Conservation (phyloP, 2,329 filamentous ascomycete genomes). For the Colletotrichum sp. region DNA sequence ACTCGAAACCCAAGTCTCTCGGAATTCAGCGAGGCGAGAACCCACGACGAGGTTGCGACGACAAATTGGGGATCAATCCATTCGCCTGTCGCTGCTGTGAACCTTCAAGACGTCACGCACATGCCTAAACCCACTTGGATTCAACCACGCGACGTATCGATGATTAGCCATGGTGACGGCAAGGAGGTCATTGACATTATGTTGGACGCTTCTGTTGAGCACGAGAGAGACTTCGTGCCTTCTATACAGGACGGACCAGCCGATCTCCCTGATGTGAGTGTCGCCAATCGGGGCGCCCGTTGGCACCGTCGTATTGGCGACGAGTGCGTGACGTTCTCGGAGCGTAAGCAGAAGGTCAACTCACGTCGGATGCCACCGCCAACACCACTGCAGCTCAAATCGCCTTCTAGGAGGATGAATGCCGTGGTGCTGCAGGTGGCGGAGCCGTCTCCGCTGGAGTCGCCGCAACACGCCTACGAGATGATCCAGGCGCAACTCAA, state of each 20-base stretch:
- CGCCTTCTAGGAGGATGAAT: conserved; percentile 38
- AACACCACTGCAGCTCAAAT: conserved; percentile 56
- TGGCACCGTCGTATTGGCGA: conserved; percentile 67
- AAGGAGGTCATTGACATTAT: conserved; percentile 48
- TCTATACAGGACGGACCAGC: conserved; percentile 28
- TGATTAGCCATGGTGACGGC: conserved; percentile 27
- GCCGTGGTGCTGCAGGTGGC: conserved; percentile 49
- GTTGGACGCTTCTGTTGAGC: conserved; percentile 40
- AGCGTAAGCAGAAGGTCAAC: conserved; percentile 47
- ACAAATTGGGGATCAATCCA: conserved; percentile 57
- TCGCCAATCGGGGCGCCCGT: conserved; percentile 3
- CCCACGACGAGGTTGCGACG: conserved; percentile 44
- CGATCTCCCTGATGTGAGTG: conserved; percentile 23
- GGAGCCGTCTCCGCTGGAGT: conserved; percentile 58
- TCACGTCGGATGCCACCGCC: conserved; percentile 61
- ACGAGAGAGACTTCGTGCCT: conserved; percentile 22
- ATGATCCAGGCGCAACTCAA: conserved; percentile 58
- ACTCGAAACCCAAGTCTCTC: conserved; percentile 37
- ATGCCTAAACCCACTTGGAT: conserved; percentile 47
- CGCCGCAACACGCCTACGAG: conserved; percentile 52
- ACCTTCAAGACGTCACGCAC: conserved; percentile 45
- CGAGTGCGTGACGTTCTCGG: conserved; percentile 63
- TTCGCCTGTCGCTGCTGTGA: conserved; percentile 50
- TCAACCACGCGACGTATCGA: conserved; percentile 26
- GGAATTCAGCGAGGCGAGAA: conserved; percentile 37